phyloP scores from a whole-genome alignment of 2,329 filamentous ascomycete species.

The Apiospora pterosperma region DNA sequence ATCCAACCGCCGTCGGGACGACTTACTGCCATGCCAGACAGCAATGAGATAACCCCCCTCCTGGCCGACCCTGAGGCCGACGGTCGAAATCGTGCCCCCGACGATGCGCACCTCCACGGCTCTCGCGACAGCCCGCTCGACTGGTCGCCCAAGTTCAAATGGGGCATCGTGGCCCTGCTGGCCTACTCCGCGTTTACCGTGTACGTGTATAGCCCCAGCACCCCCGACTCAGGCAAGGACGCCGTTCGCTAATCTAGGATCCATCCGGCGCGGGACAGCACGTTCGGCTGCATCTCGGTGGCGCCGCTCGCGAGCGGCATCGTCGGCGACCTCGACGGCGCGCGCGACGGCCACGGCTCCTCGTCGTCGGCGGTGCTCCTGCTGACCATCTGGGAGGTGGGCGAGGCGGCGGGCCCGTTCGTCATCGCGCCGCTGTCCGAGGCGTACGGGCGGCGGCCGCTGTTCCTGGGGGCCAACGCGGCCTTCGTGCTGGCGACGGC shows the following conservation, averaged over 20 bases:
- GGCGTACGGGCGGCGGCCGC: conserved; percentile 50
- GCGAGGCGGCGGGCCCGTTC: conserved; percentile 58
- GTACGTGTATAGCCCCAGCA: conserved; percentile 26
- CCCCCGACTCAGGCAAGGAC: background rate
- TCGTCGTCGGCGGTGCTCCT: conserved; percentile 55
- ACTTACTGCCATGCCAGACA: background rate
- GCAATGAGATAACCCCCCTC: background rate
- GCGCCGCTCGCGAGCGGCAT: conserved; percentile 52
- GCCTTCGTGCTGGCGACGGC: conserved; percentile 48
- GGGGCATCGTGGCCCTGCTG: conserved; percentile 47
- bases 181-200: conserved; percentile 54
- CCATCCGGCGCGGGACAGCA: conserved; percentile 30
- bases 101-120: conserved; percentile 34
- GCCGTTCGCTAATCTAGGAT: background rate
- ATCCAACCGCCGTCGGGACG: too few relatives aligned
- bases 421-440: conserved; percentile 62
- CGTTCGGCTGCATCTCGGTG: conserved; percentile 54
- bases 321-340: conserved; percentile 40
- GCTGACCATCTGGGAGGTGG: conserved; percentile 68
- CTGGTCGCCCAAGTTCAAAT: conserved; percentile 51
- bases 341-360: conserved; percentile 19
- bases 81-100: background rate
- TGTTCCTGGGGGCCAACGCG: conserved; percentile 51
- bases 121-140: conserved; percentile 50
- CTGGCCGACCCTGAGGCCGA: background rate